Conservation (phyloP, 1,284 basidiomycete genomes). For the Naganishia sp. region DNA sequence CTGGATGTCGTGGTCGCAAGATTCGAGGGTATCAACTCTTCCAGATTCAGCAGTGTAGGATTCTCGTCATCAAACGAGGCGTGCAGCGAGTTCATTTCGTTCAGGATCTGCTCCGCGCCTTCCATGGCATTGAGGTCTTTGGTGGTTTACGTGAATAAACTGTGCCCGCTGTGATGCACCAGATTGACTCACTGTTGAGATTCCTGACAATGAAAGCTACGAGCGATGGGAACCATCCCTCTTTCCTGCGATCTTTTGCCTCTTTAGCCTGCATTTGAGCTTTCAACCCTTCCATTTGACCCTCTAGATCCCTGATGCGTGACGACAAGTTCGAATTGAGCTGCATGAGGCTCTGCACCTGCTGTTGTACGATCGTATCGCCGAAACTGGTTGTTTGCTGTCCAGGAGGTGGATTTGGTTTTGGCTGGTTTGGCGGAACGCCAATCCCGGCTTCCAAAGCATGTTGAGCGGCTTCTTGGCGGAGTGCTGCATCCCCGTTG, state of each 20-base stretch:
- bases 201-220: slow-evolving; percentile 20
- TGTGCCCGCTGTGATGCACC: neutral
- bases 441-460: slow-evolving; percentile 62
- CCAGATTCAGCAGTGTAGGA: slow-evolving; percentile 5
- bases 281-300: slow-evolving; percentile 44
- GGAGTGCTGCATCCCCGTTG: slow-evolving; percentile 7
- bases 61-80: slow-evolving; percentile 12
- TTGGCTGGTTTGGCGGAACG: neutral
- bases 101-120: slow-evolving; percentile 8
- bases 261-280: slow-evolving; percentile 43
- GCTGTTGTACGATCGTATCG: slow-evolving; percentile 19
- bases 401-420: neutral
- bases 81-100: slow-evolving; percentile 16
- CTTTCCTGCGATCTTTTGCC: slow-evolving; percentile 34
- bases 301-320: slow-evolving; percentile 8
- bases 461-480: slow-evolving; percentile 16
- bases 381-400: slow-evolving; percentile 7
- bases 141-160: neutral
- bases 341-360: slow-evolving; percentile 21
- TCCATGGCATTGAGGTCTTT: slow-evolving; percentile 21
- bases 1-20: neutral
- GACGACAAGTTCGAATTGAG: slow-evolving; percentile 19
- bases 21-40: neutral
- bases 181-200: slow-evolving; percentile 1
- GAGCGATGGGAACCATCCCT: slow-evolving; percentile 19